Base-by-base conservation (phyloP, 164 flowering plant species). In the Magnolia kwangsiensis region DNA sequence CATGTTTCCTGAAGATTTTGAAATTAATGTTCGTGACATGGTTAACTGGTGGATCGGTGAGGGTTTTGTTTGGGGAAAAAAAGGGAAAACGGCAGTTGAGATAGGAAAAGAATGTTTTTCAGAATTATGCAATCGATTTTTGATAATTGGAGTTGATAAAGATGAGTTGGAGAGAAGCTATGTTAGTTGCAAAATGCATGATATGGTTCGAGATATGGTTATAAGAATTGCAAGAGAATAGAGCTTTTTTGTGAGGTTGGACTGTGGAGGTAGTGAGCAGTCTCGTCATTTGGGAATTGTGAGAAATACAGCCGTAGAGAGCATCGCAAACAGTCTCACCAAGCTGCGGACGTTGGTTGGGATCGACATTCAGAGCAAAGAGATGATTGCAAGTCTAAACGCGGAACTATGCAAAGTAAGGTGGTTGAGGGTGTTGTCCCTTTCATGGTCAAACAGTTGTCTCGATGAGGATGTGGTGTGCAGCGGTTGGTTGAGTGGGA, bases 221-320 rank as follows among this genome's bases (percentile, higher is more conserved):
- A 71, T 51, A 9, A 71, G 10, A 20, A 71, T 71, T 11, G 73
- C 61, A n/a, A 71, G 49, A 45, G 73, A 71, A 9, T 63, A 50
- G 49, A 50, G 20, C 2, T 71, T 71, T 50, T 20, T 51, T n/a
- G 18, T 11, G 16, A 16, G 13, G 1, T 1, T 55, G 16, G 18
- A 55, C 1, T 6, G 21, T 11, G 51, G 63, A n/a, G 16, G 18
- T 11, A n/a, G 16, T 50, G 23, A 2, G 21, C 51, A 69, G 50
- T 69, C 23, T 29, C 72, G 72, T 1, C 72, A 58, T 19, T 9
- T 45, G 31, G 55, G 51, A 7, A 19, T 37, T 2, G 10, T 37
- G 11, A 1, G 14, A 1, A 24, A 24, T 66, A 23, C 14, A 5
- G 8, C 4, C 0, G 23, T 66, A 2, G 8, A 66, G 14, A 66